phyloP scores from a whole-genome alignment of 2,329 filamentous ascomycete species.

The Pyricularia pennisetigena region DNA sequence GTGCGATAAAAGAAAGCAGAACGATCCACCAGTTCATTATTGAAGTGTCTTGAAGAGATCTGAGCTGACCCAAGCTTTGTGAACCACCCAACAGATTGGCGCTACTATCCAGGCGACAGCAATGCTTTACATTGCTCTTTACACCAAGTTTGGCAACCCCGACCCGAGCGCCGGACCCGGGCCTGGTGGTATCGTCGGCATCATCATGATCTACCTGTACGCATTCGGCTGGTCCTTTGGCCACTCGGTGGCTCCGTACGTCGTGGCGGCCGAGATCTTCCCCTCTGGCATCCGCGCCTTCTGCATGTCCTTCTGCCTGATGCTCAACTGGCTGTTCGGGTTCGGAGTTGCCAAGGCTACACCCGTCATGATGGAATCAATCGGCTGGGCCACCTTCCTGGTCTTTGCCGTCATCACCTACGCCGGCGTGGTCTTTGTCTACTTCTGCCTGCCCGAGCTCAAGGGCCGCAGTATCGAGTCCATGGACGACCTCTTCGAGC shows the following conservation, averaged over 20 bases:
- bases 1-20: background rate
- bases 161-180: constrained; percentile 20
- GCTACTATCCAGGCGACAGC: constrained; percentile 15
- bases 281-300: constrained; percentile 20
- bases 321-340: constrained; percentile 23
- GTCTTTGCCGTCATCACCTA: constrained; percentile 25
- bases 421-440: constrained; percentile 20
- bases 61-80: background rate
- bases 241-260: constrained; percentile 16
- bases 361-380: constrained; percentile 23
- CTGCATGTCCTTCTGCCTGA: constrained; percentile 18
- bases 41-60: background rate
- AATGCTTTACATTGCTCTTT: constrained; percentile 19
- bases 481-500: constrained; percentile 35
- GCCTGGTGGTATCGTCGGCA: constrained; percentile 28
- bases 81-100: constrained; percentile 5
- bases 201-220: constrained; percentile 23
- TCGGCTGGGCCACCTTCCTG: constrained; percentile 25
- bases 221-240: constrained; percentile 19
- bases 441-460: constrained; percentile 38
- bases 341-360: constrained; percentile 22
- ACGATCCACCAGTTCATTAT: too few species aligned
- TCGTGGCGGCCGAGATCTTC: constrained; percentile 22
- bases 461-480: constrained; percentile 38
- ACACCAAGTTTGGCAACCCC: constrained; percentile 21